phyloP scores from a whole-genome alignment of 768 basidiomycete genomes.

The Daedalea quercina region DNA sequence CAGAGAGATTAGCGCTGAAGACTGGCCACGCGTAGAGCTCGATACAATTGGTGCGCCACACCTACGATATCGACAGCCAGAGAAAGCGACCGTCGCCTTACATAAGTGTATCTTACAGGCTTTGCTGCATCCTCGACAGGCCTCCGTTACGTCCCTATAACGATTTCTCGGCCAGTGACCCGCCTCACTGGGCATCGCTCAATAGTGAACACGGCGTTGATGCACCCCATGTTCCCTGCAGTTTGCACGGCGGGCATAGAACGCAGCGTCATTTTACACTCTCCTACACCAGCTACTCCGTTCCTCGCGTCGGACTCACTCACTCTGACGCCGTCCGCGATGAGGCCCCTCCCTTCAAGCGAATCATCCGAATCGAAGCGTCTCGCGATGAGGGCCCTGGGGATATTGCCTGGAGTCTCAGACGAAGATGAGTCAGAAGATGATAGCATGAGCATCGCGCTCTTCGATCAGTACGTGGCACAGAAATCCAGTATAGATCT shows the following conservation, averaged over 20 bases:
- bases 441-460: conserved; percentile 47
- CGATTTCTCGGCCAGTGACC: conserved; percentile 57
- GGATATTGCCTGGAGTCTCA: conserved; percentile 22
- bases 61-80: background rate
- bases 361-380: conserved; percentile 25
- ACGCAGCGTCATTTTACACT: conserved; percentile 60
- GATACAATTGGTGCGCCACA: conserved; percentile 32
- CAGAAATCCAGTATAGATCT: conserved; percentile 17
- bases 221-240: conserved; percentile 66
- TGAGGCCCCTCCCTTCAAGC: conserved; percentile 37
- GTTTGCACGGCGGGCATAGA: conserved; percentile 72
- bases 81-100: background rate
- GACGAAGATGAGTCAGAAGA: conserved; percentile 25
- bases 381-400: conserved; percentile 32
- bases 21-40: conserved; percentile 36
- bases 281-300: conserved; percentile 50
- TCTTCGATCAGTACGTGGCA: conserved; percentile 61
- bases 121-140: conserved; percentile 36
- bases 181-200: conserved; percentile 64
- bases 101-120: conserved; percentile 23
- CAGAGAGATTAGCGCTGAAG: conserved; percentile 33
- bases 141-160: conserved; percentile 50
- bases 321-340: conserved; percentile 33
- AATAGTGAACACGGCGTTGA: conserved; percentile 67
- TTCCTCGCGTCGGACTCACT: conserved; percentile 34